phyloP scores from a whole-genome alignment of 1,284 basidiomycete species.

The Singerocomus rubriflavus region DNA sequence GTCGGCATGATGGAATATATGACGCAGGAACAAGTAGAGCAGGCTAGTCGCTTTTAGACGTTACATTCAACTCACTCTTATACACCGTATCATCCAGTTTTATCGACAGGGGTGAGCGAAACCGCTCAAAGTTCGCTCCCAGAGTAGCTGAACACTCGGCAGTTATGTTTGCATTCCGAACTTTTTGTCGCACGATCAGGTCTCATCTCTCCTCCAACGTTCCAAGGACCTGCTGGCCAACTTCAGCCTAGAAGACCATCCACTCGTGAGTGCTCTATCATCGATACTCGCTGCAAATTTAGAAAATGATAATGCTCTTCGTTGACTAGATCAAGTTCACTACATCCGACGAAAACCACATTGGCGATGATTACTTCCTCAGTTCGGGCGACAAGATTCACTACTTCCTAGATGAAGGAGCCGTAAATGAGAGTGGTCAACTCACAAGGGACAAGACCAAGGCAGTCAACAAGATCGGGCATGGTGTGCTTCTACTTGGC shows the following conservation, averaged over 20 bases:
- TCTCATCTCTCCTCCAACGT: conserved; percentile 61
- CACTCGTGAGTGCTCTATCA: conserved; percentile 50
- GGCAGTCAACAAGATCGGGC: conserved; percentile 83
- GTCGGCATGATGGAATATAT: conserved; percentile 32
- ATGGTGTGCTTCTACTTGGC: conserved; percentile 46
- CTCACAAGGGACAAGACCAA: conserved; percentile 76
- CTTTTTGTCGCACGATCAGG: conserved; percentile 65
- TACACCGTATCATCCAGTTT: conserved; percentile 8
- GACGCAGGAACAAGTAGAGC: conserved; percentile 39
- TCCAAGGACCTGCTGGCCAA: conserved; percentile 72
- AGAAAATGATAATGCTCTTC: background rate
- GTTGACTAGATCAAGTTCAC: conserved; percentile 80
- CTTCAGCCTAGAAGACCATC: conserved; percentile 78
- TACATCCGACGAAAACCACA: conserved; percentile 71
- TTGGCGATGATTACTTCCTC: conserved; percentile 93
- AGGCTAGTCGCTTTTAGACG: conserved; percentile 25
- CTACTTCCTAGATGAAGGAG: conserved; percentile 85
- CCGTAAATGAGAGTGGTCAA: conserved; percentile 59
- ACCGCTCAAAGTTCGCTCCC: background rate
- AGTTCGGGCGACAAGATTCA: conserved; percentile 89
- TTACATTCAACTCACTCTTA: background rate
- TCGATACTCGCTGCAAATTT: background rate
- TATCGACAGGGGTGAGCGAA: conserved; percentile 26
- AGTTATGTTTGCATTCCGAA: conserved; percentile 79
- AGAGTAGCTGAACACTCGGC: background rate